These are phyloP conservation scores for Lophium mytilinum DNA, from an alignment of 495 filamentous ascomycete genomes.

Conservation along the genomic window DNA sequence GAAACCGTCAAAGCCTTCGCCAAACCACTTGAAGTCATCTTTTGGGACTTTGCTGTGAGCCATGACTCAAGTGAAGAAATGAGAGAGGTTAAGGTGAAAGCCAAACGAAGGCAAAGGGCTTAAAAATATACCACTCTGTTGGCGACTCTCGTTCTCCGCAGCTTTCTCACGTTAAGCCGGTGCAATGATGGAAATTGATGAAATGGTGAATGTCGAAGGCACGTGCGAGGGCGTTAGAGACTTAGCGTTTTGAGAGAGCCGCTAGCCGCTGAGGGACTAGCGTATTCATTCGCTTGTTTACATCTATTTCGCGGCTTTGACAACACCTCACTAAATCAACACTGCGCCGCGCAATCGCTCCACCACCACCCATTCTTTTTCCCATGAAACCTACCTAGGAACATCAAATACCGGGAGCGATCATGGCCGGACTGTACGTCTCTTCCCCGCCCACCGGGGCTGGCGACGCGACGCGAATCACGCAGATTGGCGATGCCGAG, in stretches of 20 bases:
- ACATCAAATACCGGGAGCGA: background rate
- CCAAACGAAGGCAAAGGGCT: background rate
- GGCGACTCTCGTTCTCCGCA: too few relatives aligned
- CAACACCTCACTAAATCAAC: background rate
- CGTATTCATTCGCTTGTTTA: background rate
- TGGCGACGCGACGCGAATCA: slow-evolving; percentile 72
- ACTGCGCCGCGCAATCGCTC: background rate
- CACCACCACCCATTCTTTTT: slow-evolving; percentile 1
- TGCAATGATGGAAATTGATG: too few relatives aligned
- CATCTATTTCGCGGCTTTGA: background rate
- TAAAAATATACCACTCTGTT: too few relatives aligned
- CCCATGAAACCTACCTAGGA: slow-evolving; percentile 8
- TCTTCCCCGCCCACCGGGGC: slow-evolving; percentile 73
- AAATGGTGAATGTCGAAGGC: too few relatives aligned
- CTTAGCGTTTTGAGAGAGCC: background rate
- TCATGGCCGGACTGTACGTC: slow-evolving; percentile 33
- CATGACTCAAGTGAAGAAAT: slow-evolving; percentile 1
- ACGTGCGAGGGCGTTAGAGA: too few relatives aligned
- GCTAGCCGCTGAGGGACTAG: background rate
- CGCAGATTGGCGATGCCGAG: slow-evolving; percentile 58
- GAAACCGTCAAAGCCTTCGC: slow-evolving; percentile 52
- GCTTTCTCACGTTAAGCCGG: too few relatives aligned
- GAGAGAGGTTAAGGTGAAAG: background rate
- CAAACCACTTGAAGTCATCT: slow-evolving; percentile 42
- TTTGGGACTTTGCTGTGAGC: slow-evolving; percentile 2